These are phyloP conservation scores for Termitomyces sp. DNA, from an alignment of 768 basidiomycete genomes.

Conservation along the genomic window DNA sequence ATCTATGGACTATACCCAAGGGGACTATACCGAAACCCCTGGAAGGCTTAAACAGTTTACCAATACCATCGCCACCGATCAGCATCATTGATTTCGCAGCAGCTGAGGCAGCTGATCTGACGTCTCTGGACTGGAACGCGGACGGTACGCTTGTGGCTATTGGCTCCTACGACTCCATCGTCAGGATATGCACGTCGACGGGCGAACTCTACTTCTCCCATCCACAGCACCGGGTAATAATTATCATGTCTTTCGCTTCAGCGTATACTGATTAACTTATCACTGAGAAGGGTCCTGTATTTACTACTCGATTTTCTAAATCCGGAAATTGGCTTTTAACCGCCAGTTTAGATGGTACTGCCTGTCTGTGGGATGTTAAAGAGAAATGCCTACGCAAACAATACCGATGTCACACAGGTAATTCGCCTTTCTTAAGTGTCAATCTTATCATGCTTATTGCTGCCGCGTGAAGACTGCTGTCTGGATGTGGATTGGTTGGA, in stretches of 20 bases:
- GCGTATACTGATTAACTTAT: slow-evolving; percentile 23
- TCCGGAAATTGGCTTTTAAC: slow-evolving; percentile 71
- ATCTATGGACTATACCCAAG: slow-evolving; percentile 62
- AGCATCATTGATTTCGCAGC: slow-evolving; percentile 49
- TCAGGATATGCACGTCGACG: slow-evolving; percentile 61
- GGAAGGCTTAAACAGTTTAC: slow-evolving; percentile 25
- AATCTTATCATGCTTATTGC: slow-evolving; percentile 2
- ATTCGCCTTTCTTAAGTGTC: slow-evolving; percentile 13
- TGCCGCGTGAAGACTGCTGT: slow-evolving; percentile 57
- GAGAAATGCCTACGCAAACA: slow-evolving; percentile 60
- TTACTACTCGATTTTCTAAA: slow-evolving; percentile 73
- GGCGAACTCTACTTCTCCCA: slow-evolving; percentile 66
- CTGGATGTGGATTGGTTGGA: slow-evolving; percentile 80
- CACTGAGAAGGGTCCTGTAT: slow-evolving; percentile 71
- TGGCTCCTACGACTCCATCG: slow-evolving; percentile 71
- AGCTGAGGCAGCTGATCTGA: slow-evolving; percentile 58
- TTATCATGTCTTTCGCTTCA: slow-evolving; percentile 16
- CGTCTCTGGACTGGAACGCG: slow-evolving; percentile 73
- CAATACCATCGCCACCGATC: slow-evolving; percentile 29
- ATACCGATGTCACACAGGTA: slow-evolving; percentile 66
- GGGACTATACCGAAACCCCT: slow-evolving; percentile 55
- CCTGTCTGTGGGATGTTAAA: slow-evolving; percentile 76
- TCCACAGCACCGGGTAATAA: slow-evolving; percentile 65
- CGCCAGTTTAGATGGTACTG: slow-evolving; percentile 74
- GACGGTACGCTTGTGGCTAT: slow-evolving; percentile 74